Evolutionary conservation across 148 eudicot species (phyloP).

Genomic region (Amaranthus hypochondriacus): DNA sequence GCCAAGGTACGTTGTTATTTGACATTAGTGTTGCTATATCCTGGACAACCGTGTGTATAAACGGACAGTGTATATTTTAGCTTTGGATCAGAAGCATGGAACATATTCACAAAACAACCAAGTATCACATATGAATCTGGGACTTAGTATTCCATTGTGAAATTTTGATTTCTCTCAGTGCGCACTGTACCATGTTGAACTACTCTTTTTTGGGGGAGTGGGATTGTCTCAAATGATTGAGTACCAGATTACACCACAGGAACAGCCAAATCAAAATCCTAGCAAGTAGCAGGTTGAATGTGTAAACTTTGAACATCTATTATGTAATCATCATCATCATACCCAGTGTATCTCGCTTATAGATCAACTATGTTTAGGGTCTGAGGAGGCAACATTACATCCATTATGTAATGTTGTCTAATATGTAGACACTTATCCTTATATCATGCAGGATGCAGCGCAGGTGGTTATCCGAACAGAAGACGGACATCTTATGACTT

Average conservation of each 20-base stretch:
- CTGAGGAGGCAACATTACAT: not conserved
- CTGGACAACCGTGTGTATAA: not conserved
- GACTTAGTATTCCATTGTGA: too few relatives aligned
- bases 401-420: not conserved
- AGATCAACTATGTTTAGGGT: too few relatives aligned
- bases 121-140: too few relatives aligned
- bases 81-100: not conserved
- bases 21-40: not conserved
- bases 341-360: too few relatives aligned
- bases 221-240: not conserved
- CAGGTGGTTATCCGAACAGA: conserved; percentile 1
- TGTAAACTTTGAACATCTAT: not conserved
- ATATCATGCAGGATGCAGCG: too few relatives aligned
- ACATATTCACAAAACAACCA: not conserved
- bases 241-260: not conserved
- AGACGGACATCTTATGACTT: conserved; percentile 1
- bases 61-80: not conserved
- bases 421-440: not conserved
- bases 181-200: too few relatives aligned
- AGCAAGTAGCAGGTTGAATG: not conserved
- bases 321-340: too few relatives aligned
- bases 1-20: not conserved
- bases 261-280: not conserved
- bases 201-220: not conserved
- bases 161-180: too few relatives aligned